phyloP scores from a whole-genome alignment of 352 stramenopile genomes.

The Pythium pyrilobum region DNA sequence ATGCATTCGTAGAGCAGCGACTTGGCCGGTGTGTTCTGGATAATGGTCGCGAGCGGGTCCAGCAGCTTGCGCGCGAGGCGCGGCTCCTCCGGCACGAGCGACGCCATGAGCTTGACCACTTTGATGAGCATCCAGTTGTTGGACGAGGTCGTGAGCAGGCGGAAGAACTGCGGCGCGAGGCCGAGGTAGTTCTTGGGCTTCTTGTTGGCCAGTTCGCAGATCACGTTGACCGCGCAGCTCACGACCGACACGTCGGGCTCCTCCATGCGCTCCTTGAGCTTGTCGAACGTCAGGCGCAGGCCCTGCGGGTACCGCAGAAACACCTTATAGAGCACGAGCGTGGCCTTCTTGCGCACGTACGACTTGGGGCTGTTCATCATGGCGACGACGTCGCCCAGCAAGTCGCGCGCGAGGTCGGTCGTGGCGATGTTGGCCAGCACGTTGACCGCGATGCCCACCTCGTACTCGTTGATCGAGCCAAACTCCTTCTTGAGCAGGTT shows the following conservation, averaged over 20 bases:
- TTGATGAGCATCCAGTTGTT: constrained; percentile 99
- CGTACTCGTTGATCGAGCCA: constrained; percentile 89
- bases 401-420: constrained; percentile 92
- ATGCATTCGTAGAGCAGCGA: constrained; percentile 98
- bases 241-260: constrained; percentile 96
- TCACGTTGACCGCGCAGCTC: constrained; percentile 98
- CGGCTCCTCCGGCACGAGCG: constrained; percentile 96
- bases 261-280: constrained; percentile 95
- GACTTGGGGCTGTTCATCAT: constrained; percentile 93
- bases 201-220: constrained; percentile 98
- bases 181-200: constrained; percentile 99
- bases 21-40: constrained; percentile 97
- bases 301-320: constrained; percentile 98
- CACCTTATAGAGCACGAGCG: constrained; percentile 98
- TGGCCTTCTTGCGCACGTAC: constrained; percentile 98
- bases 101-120: constrained; percentile 98
- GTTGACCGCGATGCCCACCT: constrained; percentile 97
- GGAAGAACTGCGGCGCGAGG: constrained; percentile 98
- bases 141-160: constrained; percentile 94
- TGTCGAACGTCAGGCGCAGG: constrained; percentile 96
- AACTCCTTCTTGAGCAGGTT: constrained; percentile 99
- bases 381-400: constrained; percentile 87
- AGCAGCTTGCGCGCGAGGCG: constrained; percentile 97
- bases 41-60: constrained; percentile 96
- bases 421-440: constrained; percentile 99